phyloP scores from a whole-genome alignment of 768 basidiomycete species.

The Amanita fuliginea region DNA sequence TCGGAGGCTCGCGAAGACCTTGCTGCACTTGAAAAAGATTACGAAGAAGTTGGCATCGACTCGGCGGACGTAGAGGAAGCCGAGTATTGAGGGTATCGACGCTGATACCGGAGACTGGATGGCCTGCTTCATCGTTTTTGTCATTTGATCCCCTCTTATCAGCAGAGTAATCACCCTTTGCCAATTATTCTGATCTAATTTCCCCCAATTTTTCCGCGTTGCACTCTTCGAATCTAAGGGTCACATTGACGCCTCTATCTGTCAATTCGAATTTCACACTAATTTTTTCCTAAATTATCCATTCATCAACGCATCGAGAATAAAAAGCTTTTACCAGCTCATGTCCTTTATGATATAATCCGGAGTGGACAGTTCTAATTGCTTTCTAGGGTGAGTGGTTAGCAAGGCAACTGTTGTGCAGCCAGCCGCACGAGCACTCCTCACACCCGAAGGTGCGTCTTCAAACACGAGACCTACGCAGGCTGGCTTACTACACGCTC shows the following conservation, averaged over 20 bases:
- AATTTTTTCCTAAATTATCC: not conserved
- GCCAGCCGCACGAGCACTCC: conserved; percentile 72
- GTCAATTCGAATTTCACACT: not conserved
- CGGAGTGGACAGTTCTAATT: conserved; percentile 51
- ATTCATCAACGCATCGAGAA: not conserved
- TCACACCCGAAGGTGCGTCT: conserved; percentile 82
- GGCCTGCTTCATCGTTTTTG: not conserved
- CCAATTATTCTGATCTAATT: not conserved
- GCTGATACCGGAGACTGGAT: not conserved
- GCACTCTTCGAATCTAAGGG: not conserved
- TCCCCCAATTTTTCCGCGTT: not conserved
- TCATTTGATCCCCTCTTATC: not conserved
- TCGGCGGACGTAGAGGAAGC: conserved; percentile 39
- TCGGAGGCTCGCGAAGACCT: conserved; percentile 98
- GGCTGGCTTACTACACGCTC: not conserved
- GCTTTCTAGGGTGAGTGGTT: conserved; percentile 66
- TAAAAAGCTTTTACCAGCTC: conserved; percentile 34
- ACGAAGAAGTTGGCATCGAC: conserved; percentile 68
- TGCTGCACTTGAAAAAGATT: conserved; percentile 98
- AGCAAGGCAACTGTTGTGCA: conserved; percentile 76
- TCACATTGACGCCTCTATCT: conserved; percentile 1
- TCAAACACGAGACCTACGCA: conserved; percentile 71
- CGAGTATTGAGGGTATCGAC: conserved; percentile 32
- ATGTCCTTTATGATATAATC: conserved; percentile 68
- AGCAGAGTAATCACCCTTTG: not conserved